Percentiles rank a stretch among this genome's conserved stretches.
Conservation (phyloP, 177 flowering plant genomes). For the Vitis hybrid region DNA sequence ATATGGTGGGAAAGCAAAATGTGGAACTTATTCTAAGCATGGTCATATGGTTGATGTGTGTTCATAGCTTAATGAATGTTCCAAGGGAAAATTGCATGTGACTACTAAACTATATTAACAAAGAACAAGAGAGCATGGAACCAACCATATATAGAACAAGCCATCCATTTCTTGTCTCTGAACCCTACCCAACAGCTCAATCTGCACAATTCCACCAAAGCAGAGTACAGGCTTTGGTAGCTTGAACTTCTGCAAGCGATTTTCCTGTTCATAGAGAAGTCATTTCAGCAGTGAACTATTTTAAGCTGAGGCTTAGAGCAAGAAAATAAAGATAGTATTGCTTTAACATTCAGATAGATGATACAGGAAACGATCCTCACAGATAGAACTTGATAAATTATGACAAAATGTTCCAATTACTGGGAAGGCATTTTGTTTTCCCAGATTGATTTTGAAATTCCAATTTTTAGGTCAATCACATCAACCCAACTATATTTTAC, state of each 20-base stretch:
- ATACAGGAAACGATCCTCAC: too few relatives aligned
- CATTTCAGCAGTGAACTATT: slow-evolving; percentile 2
- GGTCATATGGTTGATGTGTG: not conserved
- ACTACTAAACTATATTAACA: not conserved
- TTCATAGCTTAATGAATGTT: not conserved
- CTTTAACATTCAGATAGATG: too few relatives aligned
- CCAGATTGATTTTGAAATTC: not conserved
- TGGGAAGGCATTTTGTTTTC: not conserved
- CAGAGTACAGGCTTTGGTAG: slow-evolving; percentile 76
- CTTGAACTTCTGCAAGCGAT: slow-evolving; percentile 64
- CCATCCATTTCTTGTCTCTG: slow-evolving; percentile 73
- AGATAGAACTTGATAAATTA: not conserved
- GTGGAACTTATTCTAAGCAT: too few relatives aligned
- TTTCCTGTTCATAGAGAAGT: slow-evolving; percentile 45
- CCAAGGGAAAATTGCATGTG: not conserved
- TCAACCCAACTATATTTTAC: not conserved
- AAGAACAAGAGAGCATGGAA: not conserved
- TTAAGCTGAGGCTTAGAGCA: not conserved
- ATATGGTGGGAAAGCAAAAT: not conserved
- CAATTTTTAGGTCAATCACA: not conserved
- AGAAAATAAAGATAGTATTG: not conserved
- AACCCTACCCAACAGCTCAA: slow-evolving; percentile 76
- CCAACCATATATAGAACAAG: slow-evolving; percentile 68
- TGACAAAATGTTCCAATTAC: not conserved
- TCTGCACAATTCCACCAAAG: slow-evolving; percentile 67